A percentile compares a stretch with the other conserved stretches of the same genome.
phyloP scores from a whole-genome alignment of 2,329 filamentous ascomycete species.

The Furcasterigmium sp. region DNA sequence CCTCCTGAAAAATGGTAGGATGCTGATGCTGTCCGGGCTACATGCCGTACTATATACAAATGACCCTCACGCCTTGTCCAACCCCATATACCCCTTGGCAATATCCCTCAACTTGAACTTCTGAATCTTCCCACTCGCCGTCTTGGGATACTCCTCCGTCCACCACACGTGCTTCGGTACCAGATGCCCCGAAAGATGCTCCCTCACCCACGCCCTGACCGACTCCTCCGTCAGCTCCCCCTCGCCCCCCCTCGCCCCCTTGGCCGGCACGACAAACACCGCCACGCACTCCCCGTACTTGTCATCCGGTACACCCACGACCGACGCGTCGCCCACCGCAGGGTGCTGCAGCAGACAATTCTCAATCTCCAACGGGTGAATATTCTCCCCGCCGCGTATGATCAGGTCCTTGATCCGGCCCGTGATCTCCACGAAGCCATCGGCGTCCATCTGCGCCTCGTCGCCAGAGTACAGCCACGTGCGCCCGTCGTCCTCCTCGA shows the following conservation, averaged over 20 bases:
- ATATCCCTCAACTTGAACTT: constrained; percentile 79
- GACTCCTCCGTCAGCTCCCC: constrained; percentile 46
- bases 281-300: constrained; percentile 82
- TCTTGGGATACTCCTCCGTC: constrained; percentile 82
- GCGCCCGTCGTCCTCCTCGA: constrained; percentile 40
- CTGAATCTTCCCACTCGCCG: constrained; percentile 93
- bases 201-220: constrained; percentile 67
- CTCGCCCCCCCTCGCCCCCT: constrained; percentile 19
- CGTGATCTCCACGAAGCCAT: constrained; percentile 85
- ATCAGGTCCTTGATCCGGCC: constrained; percentile 93
- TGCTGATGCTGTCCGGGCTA: no score
- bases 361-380: constrained; percentile 89
- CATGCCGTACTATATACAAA: no score
- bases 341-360: constrained; percentile 75
- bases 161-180: constrained; percentile 90
- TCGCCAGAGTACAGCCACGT: constrained; percentile 93
- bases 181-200: constrained; percentile 66
- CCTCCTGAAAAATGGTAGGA: no score
- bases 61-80: neutral
- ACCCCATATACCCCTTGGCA: constrained; percentile 39
- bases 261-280: constrained; percentile 66
- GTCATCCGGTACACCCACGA: constrained; percentile 79
- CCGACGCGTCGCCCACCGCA: constrained; percentile 67
- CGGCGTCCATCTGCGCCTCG: constrained; percentile 76
- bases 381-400: constrained; percentile 92